Base-by-base conservation (phyloP, 345 rosid genomes). In the Diplotaxis tenuifolia region DNA sequence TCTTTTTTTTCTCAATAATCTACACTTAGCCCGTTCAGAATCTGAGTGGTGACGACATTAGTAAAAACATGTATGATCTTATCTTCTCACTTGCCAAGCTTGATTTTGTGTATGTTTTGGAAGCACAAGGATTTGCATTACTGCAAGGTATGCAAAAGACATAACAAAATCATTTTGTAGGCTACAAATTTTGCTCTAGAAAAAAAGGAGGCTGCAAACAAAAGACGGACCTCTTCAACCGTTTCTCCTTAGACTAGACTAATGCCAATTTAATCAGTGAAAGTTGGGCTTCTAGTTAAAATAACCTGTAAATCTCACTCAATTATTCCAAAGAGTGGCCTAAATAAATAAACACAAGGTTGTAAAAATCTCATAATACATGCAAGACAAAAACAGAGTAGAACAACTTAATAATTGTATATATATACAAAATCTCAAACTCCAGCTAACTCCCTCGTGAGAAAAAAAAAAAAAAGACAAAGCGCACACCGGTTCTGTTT, bases 351-450 rank as follows among this genome's bases (percentile, higher is more conserved):
- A 36, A 28, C 3, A 55, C 0, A 6, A 29, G 10, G 12, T 25
- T 36, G 62, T 63, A 72, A 28, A 55, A 55, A 73, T n/a, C 53
- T 47, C 53, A 21, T 66, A 47, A 29, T 58, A 74, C 61, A 74
- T 65, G 77, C 50, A 14, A 55, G 12, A 23, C 12, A 14, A 58
- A 23, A 32, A 55, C 28, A 67, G 28, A 74, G 72, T 58, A 47
- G 40, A 58, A 67, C 77, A 66, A 59, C 45, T 67, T 49, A 49
- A 54, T 70, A 55, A 65, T 58, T n/a, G n/a, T n/a, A 40, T 58
- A 10, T 76, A 70, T 77, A 77, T 71, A 77, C 80, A 25, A 77
- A 71, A 57, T 28, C 66, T 56, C 36, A 29, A 65, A 66, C 18
- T 57, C 56, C 50, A 23, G 4, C 78, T 66, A 75, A 23, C 25